Conservation (phyloP, 805 yeast genomes). For the Candida insectalens region DNA sequence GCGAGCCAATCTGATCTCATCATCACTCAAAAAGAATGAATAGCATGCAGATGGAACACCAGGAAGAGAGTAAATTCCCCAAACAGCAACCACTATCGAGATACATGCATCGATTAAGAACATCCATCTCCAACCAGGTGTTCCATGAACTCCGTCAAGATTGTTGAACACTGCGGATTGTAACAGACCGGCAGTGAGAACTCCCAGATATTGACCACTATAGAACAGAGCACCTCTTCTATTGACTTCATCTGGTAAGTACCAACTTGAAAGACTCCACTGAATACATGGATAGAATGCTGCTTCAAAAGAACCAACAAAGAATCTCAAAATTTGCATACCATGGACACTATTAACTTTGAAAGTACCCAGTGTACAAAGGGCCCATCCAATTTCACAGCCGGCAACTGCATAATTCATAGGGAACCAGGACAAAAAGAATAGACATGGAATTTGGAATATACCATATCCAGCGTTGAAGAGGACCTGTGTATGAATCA, state of each 20-base stretch:
- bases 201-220: conserved; percentile 49
- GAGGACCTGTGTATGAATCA: conserved; percentile 47
- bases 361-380: conserved; percentile 49
- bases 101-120: conserved; percentile 41
- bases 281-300: conserved; percentile 56
- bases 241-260: conserved; percentile 44
- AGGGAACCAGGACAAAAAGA: conserved; percentile 33
- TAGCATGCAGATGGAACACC: conserved; percentile 59
- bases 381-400: conserved; percentile 59
- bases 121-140: conserved; percentile 46
- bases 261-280: conserved; percentile 49
- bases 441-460: conserved; percentile 51
- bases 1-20: conserved; percentile 45
- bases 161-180: conserved; percentile 30
- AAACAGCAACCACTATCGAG: conserved; percentile 14
- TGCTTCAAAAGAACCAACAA: conserved; percentile 63
- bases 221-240: conserved; percentile 54
- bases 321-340: conserved; percentile 53
- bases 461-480: conserved; percentile 51
- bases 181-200: conserved; percentile 46
- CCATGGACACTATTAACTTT: conserved; percentile 38
- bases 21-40: conserved; percentile 43
- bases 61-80: conserved; percentile 32
- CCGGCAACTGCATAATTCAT: conserved; percentile 44
- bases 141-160: conserved; percentile 14